phyloP scores from a whole-genome alignment of 495 filamentous ascomycete genomes.

The Coniosporium apollinis region DNA sequence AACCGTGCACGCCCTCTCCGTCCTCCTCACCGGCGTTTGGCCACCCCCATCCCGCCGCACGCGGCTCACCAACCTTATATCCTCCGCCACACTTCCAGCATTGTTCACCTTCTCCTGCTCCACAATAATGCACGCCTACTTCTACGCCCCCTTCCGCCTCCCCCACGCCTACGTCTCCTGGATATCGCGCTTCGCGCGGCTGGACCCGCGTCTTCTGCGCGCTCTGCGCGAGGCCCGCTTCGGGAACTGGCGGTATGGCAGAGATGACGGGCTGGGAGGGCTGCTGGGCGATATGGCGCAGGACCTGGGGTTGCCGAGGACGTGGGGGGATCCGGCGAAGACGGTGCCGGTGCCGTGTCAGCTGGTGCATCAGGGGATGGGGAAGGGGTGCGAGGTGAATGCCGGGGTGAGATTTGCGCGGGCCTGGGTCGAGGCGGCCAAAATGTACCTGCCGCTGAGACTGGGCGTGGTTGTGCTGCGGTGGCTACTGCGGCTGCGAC shows the following conservation, averaged over 20 bases:
- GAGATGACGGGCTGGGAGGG: constrained; percentile 56
- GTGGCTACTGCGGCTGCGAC: neutral
- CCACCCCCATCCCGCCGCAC: constrained; percentile 6
- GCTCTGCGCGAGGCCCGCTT: constrained; percentile 49
- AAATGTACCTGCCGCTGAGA: constrained; percentile 69
- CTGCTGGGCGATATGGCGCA: constrained; percentile 60
- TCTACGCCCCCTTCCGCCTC: constrained; percentile 53
- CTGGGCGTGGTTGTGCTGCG: constrained; percentile 29
- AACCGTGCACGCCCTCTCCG: constrained; percentile 57
- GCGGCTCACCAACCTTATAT: constrained; percentile 22
- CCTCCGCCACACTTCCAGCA: constrained; percentile 43
- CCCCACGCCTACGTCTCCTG: constrained; percentile 69
- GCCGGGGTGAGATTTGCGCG: constrained; percentile 50
- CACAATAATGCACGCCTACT: constrained; percentile 86
- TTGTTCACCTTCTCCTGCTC: constrained; percentile 61
- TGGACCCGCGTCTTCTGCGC: constrained; percentile 63
- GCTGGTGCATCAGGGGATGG: constrained; percentile 70
- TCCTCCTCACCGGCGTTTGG: constrained; percentile 52
- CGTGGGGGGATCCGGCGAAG: constrained; percentile 61
- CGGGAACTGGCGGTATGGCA: constrained; percentile 55
- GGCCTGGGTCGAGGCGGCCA: constrained; percentile 59
- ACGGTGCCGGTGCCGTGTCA: constrained; percentile 71
- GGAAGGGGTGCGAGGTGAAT: constrained; percentile 63
- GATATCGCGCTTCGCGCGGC: constrained; percentile 62
- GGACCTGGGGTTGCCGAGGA: constrained; percentile 49